A percentile compares a stretch with the other conserved stretches of the same genome.
Conservation (phyloP, 2,329 filamentous ascomycete species). For the Aphanoascus verrucosus region DNA sequence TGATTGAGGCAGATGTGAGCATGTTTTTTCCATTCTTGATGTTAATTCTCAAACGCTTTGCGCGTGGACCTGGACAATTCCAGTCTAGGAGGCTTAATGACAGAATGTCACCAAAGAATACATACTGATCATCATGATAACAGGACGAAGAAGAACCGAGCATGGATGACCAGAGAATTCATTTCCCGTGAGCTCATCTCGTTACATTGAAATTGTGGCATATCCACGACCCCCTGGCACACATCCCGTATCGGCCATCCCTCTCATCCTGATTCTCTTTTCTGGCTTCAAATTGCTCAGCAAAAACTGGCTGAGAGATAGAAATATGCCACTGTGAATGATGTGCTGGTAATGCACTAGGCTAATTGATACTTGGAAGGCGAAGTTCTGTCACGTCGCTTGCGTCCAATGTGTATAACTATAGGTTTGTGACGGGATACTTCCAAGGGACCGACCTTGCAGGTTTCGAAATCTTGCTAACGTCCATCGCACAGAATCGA, state of each 20-base stretch:
- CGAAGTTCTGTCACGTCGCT: slow-evolving; percentile 11
- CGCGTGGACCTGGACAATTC: no score
- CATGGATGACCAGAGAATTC: neutral
- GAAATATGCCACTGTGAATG: neutral
- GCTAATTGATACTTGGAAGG: neutral
- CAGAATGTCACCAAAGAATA: neutral
- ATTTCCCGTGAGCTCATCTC: neutral
- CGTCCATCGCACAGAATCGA: neutral
- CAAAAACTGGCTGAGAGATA: neutral
- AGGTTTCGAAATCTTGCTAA: neutral
- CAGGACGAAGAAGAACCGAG: neutral
- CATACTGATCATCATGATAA: neutral
- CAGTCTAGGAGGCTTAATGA: neutral
- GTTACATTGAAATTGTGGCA: neutral
- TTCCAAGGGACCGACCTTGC: neutral
- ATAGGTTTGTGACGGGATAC: slow-evolving; percentile 5
- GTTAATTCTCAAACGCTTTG: no score
- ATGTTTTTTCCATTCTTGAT: neutral
- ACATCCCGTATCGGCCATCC: neutral
- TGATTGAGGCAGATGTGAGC: neutral
- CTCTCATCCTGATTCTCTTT: neutral
- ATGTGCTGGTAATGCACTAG: neutral
- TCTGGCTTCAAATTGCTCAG: neutral
- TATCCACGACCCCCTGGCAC: neutral
- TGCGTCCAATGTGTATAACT: slow-evolving; percentile 14